Evolutionary conservation across 371 early-diverging fungal species (phyloP), one percentile per base, ranked within the genome.

Genomic region (Zopfochytrium polystomum): DNA sequence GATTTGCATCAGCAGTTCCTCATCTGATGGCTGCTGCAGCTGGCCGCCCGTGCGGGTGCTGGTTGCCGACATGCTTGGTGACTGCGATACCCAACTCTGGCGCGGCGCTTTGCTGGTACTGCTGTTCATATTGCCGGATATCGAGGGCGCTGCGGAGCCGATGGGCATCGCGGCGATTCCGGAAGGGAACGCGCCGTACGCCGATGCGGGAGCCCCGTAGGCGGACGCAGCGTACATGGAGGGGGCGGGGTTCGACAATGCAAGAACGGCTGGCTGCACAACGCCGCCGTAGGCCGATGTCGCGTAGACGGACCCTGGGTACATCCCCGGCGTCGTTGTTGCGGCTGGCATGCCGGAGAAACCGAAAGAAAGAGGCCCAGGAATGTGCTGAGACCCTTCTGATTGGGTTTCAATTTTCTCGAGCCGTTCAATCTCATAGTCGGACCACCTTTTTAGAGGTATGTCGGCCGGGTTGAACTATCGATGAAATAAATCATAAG

Each of bases 381-480:
- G n/a, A n/a, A n/a, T 61, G 38, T 57, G 64, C 59, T 66, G 59
- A 2, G 67, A 61, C 1, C 62, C 61, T 27, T 52, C 44, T 15
- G 62, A 58, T 30, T 52, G 33, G 45, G 55, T 63, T 20, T 58
- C 63, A 18, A 52, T 31, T 33, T 50, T 44, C 22, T 64, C 70
- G 23, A 62, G 43, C 1, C 70, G 74, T 18, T 67, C 67, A 7
- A 55, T 30, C 62, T 79, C 95, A 66, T 92, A 92, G 38, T 94
- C 91, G 42, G 85, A 76, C 95, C 95, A 95, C 65, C 86, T 87
- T 84, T 86, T 89, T 61, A 85, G 77, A 3, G 94, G 92, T 58
- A 97, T 92, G 63, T 81, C 79, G 52, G 85, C 75, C 15, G 92
- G 90, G 65, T 94, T 94, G 72, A 92, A 95, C 66, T n/a, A n/a